Percentiles rank a stretch among this genome's conserved stretches.
Evolutionary conservation across 176 grass and related monocot species (phyloP).

Genomic region (Zoysia pacifica): DNA sequence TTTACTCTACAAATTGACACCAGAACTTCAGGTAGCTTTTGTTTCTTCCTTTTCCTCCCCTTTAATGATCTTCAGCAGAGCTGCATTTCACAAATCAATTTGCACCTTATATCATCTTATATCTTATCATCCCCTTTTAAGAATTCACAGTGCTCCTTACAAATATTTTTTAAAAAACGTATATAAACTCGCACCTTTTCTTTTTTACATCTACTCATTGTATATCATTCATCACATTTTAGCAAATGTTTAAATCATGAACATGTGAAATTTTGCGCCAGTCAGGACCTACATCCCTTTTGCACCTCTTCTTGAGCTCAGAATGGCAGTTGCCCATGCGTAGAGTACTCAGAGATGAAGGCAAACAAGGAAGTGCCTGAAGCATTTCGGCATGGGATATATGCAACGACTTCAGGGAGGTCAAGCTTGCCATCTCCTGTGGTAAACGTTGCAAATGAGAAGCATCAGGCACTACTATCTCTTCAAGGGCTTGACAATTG

Average conservation of each 20-base stretch:
- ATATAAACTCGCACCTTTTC: no score
- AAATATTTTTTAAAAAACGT: no score
- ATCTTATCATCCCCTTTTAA: no score
- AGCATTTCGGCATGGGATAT: conserved; percentile 27
- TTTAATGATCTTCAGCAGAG: no score
- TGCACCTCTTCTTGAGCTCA: conserved; percentile 26
- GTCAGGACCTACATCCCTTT: conserved; percentile 4
- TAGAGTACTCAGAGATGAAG: conserved; percentile 17
- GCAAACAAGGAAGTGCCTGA: conserved; percentile 23
- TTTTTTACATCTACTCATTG: not conserved
- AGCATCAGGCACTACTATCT: conserved; percentile 13
- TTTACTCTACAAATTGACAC: no score
- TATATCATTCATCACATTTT: not conserved
- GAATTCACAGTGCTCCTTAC: no score
- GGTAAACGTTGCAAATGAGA: conserved; percentile 32
- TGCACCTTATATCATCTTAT: no score
- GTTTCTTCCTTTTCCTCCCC: no score
- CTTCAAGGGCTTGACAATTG: conserved; percentile 14
- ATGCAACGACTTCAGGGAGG: conserved; percentile 18
- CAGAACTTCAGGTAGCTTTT: no score
- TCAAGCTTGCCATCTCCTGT: not conserved
- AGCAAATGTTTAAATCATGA: conserved; percentile 9
- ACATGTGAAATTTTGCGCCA: conserved; percentile 33
- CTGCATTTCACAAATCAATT: no score
- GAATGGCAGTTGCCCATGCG: conserved; percentile 13